phyloP scores from a whole-genome alignment of 2,329 filamentous ascomycete species.

The Neoscytalidium dimidiatum region DNA sequence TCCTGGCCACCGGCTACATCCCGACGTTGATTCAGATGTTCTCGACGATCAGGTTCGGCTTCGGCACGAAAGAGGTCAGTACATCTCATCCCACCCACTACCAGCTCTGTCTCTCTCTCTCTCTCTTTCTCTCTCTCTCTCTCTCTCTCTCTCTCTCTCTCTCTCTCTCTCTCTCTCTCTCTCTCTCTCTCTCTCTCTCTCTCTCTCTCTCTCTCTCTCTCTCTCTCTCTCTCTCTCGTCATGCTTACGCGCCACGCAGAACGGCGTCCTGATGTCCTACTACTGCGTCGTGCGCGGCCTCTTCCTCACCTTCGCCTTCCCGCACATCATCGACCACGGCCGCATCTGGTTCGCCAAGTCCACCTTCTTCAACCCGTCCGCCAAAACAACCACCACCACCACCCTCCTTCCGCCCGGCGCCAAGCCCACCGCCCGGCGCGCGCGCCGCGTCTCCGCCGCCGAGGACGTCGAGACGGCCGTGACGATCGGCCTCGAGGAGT shows the following conservation, averaged over 20 bases:
- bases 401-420: slow-evolving; percentile 18
- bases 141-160: neutral
- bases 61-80: slow-evolving; percentile 40
- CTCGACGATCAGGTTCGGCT: slow-evolving; percentile 47
- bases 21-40: slow-evolving; percentile 58
- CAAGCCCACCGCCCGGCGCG: slow-evolving; percentile 21
- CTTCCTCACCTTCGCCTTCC: slow-evolving; percentile 49
- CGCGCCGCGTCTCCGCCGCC: slow-evolving; percentile 29
- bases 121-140: neutral
- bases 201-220: neutral
- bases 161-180: neutral
- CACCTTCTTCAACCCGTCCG: slow-evolving; percentile 43
- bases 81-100: neutral
- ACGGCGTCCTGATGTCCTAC: slow-evolving; percentile 48
- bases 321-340: slow-evolving; percentile 45
- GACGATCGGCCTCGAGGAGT: slow-evolving; percentile 52
- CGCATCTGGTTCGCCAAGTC: slow-evolving; percentile 44
- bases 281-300: slow-evolving; percentile 47
- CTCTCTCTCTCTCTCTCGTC: neutral
- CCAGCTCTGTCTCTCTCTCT: neutral
- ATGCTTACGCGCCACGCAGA: slow-evolving; percentile 23
- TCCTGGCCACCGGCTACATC: slow-evolving; percentile 70
- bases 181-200: neutral
- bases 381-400: slow-evolving; percentile 21
- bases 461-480: slow-evolving; percentile 40